Evolutionary conservation across 225 moss, liverwort and hornwort genomes (phyloP).

Genomic region (Rhytidiadelphus loreus): DNA sequence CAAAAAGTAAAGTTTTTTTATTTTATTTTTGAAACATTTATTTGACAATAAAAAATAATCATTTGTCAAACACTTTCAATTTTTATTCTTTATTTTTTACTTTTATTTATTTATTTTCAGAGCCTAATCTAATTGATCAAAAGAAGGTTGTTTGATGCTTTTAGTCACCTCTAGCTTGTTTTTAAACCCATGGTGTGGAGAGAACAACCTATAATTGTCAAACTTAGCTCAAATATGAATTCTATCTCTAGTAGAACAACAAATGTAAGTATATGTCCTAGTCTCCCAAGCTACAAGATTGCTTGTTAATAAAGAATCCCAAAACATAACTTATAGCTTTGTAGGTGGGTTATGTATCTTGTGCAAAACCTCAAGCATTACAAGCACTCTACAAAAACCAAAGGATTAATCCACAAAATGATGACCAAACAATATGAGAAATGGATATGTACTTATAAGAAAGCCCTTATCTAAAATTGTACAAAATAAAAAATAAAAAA

Average conservation of each 20-base stretch:
- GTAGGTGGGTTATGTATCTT: background rate
- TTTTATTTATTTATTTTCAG: background rate
- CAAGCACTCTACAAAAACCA: background rate
- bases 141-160: background rate
- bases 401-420: background rate
- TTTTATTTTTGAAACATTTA: background rate
- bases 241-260: background rate
- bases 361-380: too few relatives aligned
- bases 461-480: background rate
- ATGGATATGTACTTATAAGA: background rate
- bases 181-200: background rate
- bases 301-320: background rate
- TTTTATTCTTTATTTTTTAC: too few relatives aligned
- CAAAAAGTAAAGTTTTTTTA: too few relatives aligned
- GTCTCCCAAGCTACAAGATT: background rate
- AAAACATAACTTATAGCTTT: background rate
- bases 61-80: background rate
- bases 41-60: background rate
- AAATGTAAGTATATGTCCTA: background rate
- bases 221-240: background rate
- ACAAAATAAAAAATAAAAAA: background rate
- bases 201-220: fast-evolving
- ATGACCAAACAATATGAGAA: background rate
- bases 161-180: background rate
- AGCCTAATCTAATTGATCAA: background rate